Evolutionary conservation across 2,329 filamentous ascomycete species (phyloP).

Genomic region (Zasmidium angulare): DNA sequence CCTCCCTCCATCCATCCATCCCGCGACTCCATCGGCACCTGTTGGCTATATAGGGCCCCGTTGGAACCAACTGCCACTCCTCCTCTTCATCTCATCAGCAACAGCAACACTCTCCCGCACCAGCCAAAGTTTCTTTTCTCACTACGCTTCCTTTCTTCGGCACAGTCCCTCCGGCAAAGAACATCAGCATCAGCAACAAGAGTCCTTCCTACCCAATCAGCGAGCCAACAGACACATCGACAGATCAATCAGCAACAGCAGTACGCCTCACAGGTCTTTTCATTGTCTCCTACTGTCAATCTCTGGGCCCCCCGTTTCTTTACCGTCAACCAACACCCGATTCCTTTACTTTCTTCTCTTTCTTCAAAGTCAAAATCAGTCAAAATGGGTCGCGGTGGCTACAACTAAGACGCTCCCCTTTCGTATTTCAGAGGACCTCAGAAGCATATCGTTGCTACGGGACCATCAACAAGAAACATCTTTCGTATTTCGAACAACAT

Average conservation of each 20-base stretch:
- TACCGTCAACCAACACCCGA: neutral
- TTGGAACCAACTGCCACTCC: slow-evolving; percentile 3
- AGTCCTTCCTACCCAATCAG: neutral
- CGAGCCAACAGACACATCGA: neutral
- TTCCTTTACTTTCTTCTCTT: slow-evolving; percentile 15
- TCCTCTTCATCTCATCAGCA: slow-evolving; percentile 14
- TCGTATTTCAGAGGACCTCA: slow-evolving; percentile 5
- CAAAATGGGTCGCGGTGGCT: slow-evolving; percentile 42
- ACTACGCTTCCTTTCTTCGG: slow-evolving; percentile 1
- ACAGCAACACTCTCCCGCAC: slow-evolving; percentile 6
- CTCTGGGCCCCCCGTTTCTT: slow-evolving; percentile 6
- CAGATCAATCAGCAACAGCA: neutral
- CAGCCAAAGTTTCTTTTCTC: neutral
- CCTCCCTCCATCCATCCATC: neutral
- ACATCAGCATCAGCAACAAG: neutral
- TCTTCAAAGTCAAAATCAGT: slow-evolving; percentile 19
- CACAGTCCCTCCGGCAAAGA: neutral
- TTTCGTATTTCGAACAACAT: neutral
- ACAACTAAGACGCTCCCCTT: slow-evolving; percentile 37
- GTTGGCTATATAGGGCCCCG: slow-evolving; percentile 19
- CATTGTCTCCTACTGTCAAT: slow-evolving; percentile 15
- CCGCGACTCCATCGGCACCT: too few species aligned
- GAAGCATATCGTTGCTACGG: slow-evolving; percentile 1
- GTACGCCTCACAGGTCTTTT: slow-evolving; percentile 9
- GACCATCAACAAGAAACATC: slow-evolving; percentile 10